Base-by-base conservation (phyloP, 495 filamentous ascomycete species). In the Immersiella caudata region DNA sequence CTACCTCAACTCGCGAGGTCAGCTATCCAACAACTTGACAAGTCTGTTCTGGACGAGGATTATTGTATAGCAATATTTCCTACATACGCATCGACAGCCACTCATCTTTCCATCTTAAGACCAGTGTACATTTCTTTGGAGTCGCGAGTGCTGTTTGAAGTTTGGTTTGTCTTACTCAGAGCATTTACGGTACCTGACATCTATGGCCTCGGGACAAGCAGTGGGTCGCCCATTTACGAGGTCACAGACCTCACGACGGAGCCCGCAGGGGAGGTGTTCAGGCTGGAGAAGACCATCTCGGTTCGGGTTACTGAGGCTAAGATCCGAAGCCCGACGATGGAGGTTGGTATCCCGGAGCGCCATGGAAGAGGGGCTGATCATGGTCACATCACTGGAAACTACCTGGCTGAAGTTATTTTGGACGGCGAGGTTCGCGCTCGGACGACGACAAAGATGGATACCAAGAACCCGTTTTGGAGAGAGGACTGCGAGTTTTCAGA, bases 141-240 rank as follows among this genome's bases (percentile, higher is more conserved):
- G 69, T 93, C 88, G 21, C 85, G 96, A 21, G 90, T 97, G 1
- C 80, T 95, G 7, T 97, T 95, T 73, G 95, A 99, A 73, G 96
- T 97, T 14, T 98, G 95, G 96, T 94, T 97, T 74, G 95, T 97
- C 8, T 83, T 99, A 26, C 74, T 99, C 26, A 87, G 94, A 67
- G 93, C 95, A 0, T 98, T 97, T 73, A 92, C 95, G 0, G 91
- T 96, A 58, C 96, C 96, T 9, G 94, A 98, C 74, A 83, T 99
- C 33, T 98, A 97, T 70, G 91, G 90, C 12, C 50, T 82, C 14
- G 78, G 82, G 60, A 50, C 74, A 5, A 64, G 72, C 5, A 74
- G 68, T 16, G 77, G 78, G 27, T 76, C 77, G 12, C 77, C 78
- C 18, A 65, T 82, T 0, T 77, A 71, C 16, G 82, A 82, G 59